These are phyloP conservation scores for Verticillium albo-atrum DNA, from an alignment of 2,329 filamentous ascomycete genomes.

Conservation along the genomic window DNA sequence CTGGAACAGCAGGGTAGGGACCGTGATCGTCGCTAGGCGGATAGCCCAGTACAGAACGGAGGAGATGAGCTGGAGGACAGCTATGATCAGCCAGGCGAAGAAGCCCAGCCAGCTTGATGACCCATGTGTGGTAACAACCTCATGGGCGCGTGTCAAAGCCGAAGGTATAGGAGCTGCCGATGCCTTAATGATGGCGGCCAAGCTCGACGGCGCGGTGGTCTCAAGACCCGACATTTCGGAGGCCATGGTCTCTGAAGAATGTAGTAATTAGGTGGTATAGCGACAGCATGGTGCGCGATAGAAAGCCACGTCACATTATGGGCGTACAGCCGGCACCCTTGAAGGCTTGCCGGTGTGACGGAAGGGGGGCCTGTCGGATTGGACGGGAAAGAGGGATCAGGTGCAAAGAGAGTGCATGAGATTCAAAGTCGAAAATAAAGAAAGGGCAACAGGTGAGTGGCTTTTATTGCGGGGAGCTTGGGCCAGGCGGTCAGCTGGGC, in stretches of 20 bases:
- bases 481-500: not conserved
- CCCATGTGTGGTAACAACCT: conserved; percentile 26
- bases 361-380: not conserved
- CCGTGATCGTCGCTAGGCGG: conserved; percentile 79
- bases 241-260: conserved; percentile 29
- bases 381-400: not conserved
- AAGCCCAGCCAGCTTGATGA: conserved; percentile 54
- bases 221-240: conserved; percentile 34
- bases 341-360: not conserved
- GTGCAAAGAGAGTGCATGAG: not conserved
- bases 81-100: conserved; percentile 50
- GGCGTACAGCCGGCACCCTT: not conserved
- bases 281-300: conserved; percentile 10
- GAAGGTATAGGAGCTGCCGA: conserved; percentile 27
- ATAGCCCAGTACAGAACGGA: conserved; percentile 71
- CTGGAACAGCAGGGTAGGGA: conserved; percentile 85
- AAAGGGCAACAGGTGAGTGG: not conserved
- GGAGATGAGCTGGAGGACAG: conserved; percentile 50
- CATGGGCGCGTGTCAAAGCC: conserved; percentile 30
- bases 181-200: conserved; percentile 25
- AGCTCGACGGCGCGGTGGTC: conserved; percentile 26
- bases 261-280: not conserved
- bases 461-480: not conserved
- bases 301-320: conserved; percentile 12
- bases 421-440: no score